Evolutionary conservation across 2,329 filamentous ascomycete genomes (phyloP), one percentile per base, ranked within the genome.

Genomic region (Claviceps quebecensis): DNA sequence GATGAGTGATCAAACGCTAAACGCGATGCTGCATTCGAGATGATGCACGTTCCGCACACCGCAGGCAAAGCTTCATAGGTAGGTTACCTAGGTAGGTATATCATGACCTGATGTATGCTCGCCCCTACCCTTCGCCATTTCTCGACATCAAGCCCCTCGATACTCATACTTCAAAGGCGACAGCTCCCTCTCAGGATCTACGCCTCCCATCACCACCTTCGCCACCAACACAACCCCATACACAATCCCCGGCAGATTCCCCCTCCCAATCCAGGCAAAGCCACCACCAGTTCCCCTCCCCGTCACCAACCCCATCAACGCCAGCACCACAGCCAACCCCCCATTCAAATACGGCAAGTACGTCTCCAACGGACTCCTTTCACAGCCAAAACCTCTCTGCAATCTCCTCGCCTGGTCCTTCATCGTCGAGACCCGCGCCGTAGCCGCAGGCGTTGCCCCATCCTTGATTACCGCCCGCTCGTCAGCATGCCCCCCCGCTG

Each of bases 181-280:
- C 58, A 90, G 65, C 60, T 85, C 84, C 55, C 71, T 68, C 60
- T 78, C 81, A 5, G 86, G 77, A 66, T 89, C 83, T 8, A 89
- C 76, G 47, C 80, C 74, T 3, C 75, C 74, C 76, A 89, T 81
- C 60, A 84, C 72, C 49, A 77, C 67, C 65, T 87, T 81, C 34
- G 79, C 78, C 46, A 76, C 65, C 52, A 87, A 58, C 5, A 81
- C 73, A 19, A 85, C 70, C 0, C 57, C 72, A 59, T 86, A 81
- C 1, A 88, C 75, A 2, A 81, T 63, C 0, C 67, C 70, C 0
- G 81, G 79, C 48, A 83, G 56, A 50, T 69, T 72, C 26, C 70
- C 73, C 57, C 78, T 68, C 16, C 72, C 69, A 59, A 66, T 61
- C 60, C 68, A 69, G 14, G 64, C 61, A 53, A 68, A 58, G 50